Conservation (phyloP, 2,329 filamentous ascomycete species). For the Didymella keratinophila region DNA sequence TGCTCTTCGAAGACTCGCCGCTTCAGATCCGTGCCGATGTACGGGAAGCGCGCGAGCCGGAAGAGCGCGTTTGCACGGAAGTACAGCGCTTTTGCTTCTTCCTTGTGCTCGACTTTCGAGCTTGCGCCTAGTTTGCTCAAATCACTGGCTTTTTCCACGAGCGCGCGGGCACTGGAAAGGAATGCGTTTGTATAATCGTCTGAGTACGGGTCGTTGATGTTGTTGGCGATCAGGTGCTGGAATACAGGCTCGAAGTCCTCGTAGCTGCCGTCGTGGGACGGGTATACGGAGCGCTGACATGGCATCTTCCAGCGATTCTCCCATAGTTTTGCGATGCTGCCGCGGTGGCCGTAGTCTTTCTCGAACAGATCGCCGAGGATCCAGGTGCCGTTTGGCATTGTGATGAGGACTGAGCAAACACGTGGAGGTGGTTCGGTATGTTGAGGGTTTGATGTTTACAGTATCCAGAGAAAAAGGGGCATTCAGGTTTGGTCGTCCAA, state of each 20-base stretch:
- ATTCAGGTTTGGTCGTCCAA: not conserved
- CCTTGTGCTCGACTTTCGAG: slow-evolving; percentile 55
- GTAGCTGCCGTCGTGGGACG: slow-evolving; percentile 74
- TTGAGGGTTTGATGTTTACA: not conserved
- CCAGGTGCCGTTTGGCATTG: slow-evolving; percentile 43
- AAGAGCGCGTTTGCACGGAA: slow-evolving; percentile 76
- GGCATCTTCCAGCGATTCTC: slow-evolving; percentile 47
- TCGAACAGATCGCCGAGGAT: slow-evolving; percentile 48
- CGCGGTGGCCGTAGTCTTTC: slow-evolving; percentile 48
- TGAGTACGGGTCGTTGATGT: slow-evolving; percentile 70
- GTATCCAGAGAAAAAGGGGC: accelerated
- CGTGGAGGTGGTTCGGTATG: not conserved
- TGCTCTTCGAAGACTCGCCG: slow-evolving; percentile 70
- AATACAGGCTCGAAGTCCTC: slow-evolving; percentile 73
- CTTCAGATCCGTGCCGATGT: slow-evolving; percentile 59
- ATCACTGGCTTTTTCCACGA: slow-evolving; percentile 62
- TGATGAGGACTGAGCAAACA: not conserved
- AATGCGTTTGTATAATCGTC: slow-evolving; percentile 70
- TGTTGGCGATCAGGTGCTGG: slow-evolving; percentile 52
- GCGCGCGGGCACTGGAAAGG: slow-evolving; percentile 65
- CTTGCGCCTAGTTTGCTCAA: slow-evolving; percentile 34
- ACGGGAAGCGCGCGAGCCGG: slow-evolving; percentile 75
- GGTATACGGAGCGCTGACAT: slow-evolving; percentile 63
- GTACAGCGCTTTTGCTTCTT: slow-evolving; percentile 66
- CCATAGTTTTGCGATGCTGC: slow-evolving; percentile 46